These are phyloP conservation scores for Rubroboletus satanas DNA, from an alignment of 768 basidiomycete genomes.

Conservation along the genomic window DNA sequence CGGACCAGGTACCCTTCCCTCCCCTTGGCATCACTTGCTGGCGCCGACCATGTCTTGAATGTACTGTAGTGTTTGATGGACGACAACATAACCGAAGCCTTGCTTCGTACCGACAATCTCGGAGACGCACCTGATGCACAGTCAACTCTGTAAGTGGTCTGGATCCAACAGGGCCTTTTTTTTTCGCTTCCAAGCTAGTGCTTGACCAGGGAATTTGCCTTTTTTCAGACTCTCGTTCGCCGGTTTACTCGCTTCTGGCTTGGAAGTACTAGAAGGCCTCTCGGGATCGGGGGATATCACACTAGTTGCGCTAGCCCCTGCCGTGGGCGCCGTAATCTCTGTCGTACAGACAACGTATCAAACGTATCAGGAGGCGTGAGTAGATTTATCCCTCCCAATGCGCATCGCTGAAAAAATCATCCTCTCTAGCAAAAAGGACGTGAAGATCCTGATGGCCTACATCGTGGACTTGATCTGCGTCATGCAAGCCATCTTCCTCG, in stretches of 20 bases:
- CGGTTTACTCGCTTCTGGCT: background rate
- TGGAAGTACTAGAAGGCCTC: background rate
- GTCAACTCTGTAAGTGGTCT: background rate
- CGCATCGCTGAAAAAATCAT: background rate
- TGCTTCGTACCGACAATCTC: slow-evolving; percentile 5
- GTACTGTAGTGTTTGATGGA: slow-evolving; percentile 7
- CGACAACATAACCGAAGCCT: background rate
- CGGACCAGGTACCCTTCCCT: slow-evolving; percentile 1
- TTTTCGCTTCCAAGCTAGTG: background rate
- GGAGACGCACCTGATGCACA: background rate
- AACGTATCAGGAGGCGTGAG: slow-evolving; percentile 8
- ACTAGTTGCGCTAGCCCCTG: background rate
- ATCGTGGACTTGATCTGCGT: slow-evolving; percentile 13
- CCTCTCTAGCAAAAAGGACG: slow-evolving; percentile 3
- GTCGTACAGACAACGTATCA: background rate
- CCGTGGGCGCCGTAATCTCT: background rate
- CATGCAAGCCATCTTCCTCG: slow-evolving; percentile 13
- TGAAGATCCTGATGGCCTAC: slow-evolving; percentile 13
- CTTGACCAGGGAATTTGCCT: background rate
- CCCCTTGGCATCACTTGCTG: background rate
- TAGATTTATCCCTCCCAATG: background rate
- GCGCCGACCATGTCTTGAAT: background rate
- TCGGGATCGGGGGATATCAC: background rate
- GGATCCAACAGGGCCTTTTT: background rate
- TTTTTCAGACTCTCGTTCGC: slow-evolving; percentile 1